Percentiles rank a stretch among this genome's conserved stretches.
Evolutionary conservation across 2,329 filamentous ascomycete species (phyloP).

Genomic region (Pseudocercospora vitis): DNA sequence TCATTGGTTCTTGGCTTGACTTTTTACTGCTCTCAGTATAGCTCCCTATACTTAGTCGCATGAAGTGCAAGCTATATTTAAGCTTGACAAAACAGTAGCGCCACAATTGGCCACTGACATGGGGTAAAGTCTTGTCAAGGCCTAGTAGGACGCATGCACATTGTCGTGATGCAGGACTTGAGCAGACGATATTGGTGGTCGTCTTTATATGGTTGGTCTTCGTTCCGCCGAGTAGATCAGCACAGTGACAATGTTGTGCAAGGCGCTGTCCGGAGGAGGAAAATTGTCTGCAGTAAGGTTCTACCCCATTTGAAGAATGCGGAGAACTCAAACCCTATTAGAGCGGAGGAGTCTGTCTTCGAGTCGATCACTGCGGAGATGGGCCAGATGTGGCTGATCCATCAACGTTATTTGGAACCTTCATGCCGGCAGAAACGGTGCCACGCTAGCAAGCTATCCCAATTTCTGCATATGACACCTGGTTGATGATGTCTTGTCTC

Average conservation of each 20-base stretch:
- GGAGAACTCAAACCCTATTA: neutral
- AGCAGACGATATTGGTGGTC: neutral
- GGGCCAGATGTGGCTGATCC: neutral
- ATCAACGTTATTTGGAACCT: neutral
- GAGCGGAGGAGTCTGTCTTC: neutral
- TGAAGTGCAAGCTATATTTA: neutral
- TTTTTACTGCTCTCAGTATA: slow-evolving; percentile 1
- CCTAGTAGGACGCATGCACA: neutral
- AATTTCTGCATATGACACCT: neutral
- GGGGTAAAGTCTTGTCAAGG: neutral
- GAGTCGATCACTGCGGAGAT: slow-evolving; percentile 1
- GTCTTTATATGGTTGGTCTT: neutral
- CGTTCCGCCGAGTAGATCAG: neutral
- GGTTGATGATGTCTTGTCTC: neutral
- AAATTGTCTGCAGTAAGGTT: neutral
- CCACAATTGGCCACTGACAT: neutral
- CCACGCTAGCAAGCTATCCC: neutral
- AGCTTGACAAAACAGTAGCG: neutral
- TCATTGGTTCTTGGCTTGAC: neutral
- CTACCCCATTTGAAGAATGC: neutral
- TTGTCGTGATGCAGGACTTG: neutral
- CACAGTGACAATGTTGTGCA: neutral
- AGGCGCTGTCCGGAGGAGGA: neutral
- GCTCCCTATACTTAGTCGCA: neutral
- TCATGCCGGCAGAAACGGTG: neutral